Evolutionary conservation across 805 yeast species (phyloP).

Genomic region (Wickerhamomyces hampshirensis): DNA sequence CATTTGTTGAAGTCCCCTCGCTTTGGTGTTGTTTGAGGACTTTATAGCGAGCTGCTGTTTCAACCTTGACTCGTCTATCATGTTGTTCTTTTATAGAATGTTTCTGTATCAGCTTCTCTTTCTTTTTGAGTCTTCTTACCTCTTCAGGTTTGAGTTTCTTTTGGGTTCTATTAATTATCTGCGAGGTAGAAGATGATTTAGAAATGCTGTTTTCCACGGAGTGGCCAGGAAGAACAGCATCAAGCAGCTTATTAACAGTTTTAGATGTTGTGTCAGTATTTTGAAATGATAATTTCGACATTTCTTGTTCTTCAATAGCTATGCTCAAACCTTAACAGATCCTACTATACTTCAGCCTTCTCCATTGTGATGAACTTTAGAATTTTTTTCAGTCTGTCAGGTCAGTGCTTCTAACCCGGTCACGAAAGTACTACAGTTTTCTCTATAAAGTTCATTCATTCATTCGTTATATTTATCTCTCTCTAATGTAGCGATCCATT

Average conservation of each 20-base stretch:
- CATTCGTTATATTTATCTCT: too few relatives aligned
- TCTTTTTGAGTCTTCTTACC: conserved; percentile 29
- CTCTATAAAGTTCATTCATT: too few relatives aligned
- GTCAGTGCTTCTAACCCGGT: too few relatives aligned
- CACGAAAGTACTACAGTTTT: too few relatives aligned
- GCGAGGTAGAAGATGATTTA: conserved; percentile 30
- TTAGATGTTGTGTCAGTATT: neutral
- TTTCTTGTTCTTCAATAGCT: neutral
- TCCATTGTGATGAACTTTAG: neutral
- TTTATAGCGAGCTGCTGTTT: conserved; percentile 29
- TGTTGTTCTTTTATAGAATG: conserved; percentile 17
- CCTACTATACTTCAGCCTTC: too few relatives aligned
- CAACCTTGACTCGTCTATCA: conserved; percentile 21
- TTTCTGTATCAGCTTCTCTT: conserved; percentile 28
- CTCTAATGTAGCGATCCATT: too few relatives aligned
- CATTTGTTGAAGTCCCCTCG: conserved; percentile 27
- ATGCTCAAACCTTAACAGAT: too few relatives aligned
- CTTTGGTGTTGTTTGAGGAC: conserved; percentile 30
- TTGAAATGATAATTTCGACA: neutral
- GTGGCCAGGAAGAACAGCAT: conserved; percentile 34
- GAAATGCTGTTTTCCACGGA: conserved; percentile 3
- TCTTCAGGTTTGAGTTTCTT: conserved; percentile 31
- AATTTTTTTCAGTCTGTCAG: neutral
- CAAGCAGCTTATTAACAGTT: conserved; percentile 38
- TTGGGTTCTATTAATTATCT: conserved; percentile 34